Evolutionary conservation across 805 yeast species (phyloP).

Genomic region (Candida broadrunensis): DNA sequence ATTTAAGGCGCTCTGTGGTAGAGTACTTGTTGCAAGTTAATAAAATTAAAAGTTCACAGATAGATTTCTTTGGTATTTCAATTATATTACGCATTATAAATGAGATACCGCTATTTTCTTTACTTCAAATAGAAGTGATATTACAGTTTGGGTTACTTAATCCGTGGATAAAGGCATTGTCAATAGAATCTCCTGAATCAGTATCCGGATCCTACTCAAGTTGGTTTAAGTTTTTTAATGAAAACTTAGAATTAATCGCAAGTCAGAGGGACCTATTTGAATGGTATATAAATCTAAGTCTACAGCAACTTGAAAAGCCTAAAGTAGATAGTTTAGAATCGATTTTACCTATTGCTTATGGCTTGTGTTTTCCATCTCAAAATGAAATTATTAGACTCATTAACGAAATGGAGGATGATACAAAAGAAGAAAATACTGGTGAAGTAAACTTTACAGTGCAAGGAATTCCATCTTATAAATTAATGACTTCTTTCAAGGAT

Average conservation of each 20-base stretch:
- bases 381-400: not conserved
- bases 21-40: not conserved
- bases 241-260: not conserved
- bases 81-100: too few relatives aligned
- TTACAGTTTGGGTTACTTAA: conserved; percentile 7
- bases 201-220: not conserved
- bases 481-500: conserved; percentile 55
- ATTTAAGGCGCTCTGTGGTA: conserved; percentile 2
- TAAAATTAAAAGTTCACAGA: too few relatives aligned
- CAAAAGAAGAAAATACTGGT: conserved; percentile 1
- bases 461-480: conserved; percentile 42
- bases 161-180: conserved; percentile 4
- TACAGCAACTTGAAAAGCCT: not conserved
- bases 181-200: not conserved
- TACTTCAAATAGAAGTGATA: not conserved
- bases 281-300: not conserved
- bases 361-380: not conserved
- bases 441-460: conserved; percentile 12
- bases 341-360: not conserved
- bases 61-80: too few relatives aligned
- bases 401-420: not conserved
- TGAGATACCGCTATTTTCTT: too few relatives aligned
- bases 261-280: not conserved
- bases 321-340: not conserved
- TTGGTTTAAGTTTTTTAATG: not conserved